Percentiles rank a stretch among this genome's conserved stretches.
phyloP scores from a whole-genome alignment of 202 grass and related monocot species.

The Schoenoplectus triqueter region DNA sequence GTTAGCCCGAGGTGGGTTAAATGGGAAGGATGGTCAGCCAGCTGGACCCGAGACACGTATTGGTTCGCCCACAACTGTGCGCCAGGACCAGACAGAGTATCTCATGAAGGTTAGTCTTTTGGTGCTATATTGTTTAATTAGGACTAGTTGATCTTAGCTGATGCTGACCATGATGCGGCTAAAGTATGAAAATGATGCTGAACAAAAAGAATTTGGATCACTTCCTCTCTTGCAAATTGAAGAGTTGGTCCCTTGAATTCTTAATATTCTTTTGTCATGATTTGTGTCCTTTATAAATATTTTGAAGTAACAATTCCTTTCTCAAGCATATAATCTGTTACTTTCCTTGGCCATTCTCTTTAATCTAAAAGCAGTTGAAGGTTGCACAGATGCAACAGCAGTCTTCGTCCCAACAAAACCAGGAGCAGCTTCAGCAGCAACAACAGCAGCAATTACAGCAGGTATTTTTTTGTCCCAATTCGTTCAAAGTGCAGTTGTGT shows the following conservation, averaged over 20 bases:
- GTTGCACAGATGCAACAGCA: constrained; percentile 85
- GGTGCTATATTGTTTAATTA: constrained; percentile 3
- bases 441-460: constrained; percentile 64
- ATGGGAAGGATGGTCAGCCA: constrained; percentile 79
- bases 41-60: constrained; percentile 77
- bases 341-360: constrained; percentile 13
- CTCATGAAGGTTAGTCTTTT: constrained; percentile 75
- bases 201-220: neutral
- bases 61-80: constrained; percentile 77
- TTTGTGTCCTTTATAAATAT: neutral
- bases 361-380: constrained; percentile 53
- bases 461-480: constrained; percentile 32
- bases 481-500: neutral
- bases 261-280: neutral
- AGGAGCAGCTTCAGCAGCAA: constrained; percentile 56
- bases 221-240: neutral
- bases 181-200: neutral
- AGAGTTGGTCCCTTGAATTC: neutral
- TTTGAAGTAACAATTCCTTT: neutral
- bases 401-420: constrained; percentile 61
- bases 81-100: constrained; percentile 73
- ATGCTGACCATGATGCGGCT: neutral
- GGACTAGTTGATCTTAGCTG: neutral
- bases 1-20: constrained; percentile 62
- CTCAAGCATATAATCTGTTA: no score